phyloP scores from a whole-genome alignment of 306 rosid species.

The Prunus campanulata region DNA sequence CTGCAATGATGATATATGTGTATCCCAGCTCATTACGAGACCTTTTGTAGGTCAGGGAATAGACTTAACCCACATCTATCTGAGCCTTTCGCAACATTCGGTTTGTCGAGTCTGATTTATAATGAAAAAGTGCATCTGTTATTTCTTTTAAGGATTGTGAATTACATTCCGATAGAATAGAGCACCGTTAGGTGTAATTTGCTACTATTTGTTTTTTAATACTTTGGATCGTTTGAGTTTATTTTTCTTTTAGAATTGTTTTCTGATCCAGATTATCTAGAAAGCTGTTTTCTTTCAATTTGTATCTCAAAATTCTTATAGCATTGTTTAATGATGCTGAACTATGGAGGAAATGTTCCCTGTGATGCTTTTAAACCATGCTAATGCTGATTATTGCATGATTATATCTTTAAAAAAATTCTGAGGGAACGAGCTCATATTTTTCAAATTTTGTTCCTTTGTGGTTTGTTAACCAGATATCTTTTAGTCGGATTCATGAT shows the following conservation, averaged over 20 bases:
- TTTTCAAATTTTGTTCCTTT: not conserved
- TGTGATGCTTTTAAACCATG: slow-evolving; percentile 46
- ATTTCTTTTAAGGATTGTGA: not conserved
- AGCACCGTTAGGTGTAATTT: not conserved
- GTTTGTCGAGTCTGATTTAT: not conserved
- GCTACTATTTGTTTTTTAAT: not conserved
- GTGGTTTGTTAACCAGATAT: not conserved
- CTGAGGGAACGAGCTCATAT: slow-evolving; percentile 45
- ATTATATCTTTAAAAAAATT: slow-evolving; percentile 11
- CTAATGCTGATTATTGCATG: slow-evolving; percentile 57
- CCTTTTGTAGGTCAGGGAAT: slow-evolving; percentile 47
- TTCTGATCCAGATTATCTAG: not conserved
- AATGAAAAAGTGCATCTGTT: not conserved
- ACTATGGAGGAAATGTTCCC: slow-evolving; percentile 15
- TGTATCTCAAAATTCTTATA: not conserved
- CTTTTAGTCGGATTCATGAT: not conserved
- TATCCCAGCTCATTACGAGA: slow-evolving; percentile 57
- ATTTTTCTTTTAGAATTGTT: not conserved
- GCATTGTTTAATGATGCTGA: not conserved
- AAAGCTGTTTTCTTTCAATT: not conserved
- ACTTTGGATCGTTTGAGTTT: not conserved
- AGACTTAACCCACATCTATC: slow-evolving; percentile 26
- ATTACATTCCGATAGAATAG: not conserved
- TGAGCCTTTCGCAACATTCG: slow-evolving; percentile 21
- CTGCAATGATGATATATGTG: slow-evolving; percentile 40